These are phyloP conservation scores for Mortierella sp. DNA, from an alignment of 371 early-diverging fungal genomes.

Conservation along the genomic window DNA sequence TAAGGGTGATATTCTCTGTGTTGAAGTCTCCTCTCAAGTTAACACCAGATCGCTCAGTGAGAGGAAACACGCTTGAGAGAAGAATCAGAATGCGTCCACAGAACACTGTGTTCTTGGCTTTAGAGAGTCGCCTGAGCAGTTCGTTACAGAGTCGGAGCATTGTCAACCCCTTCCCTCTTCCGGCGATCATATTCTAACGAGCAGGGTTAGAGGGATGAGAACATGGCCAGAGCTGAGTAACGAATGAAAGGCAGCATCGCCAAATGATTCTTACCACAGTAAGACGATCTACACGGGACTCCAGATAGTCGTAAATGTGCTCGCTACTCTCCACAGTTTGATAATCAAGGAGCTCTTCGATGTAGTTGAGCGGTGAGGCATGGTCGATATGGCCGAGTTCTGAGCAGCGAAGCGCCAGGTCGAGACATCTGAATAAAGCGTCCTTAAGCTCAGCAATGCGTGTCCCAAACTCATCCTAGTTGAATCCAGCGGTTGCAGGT, in stretches of 20 bases:
- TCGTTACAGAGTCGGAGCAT: constrained; percentile 88
- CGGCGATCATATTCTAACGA: constrained; percentile 73
- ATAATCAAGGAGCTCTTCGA: constrained; percentile 77
- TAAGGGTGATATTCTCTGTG: constrained; percentile 67
- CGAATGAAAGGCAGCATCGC: neutral
- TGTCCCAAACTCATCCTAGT: constrained; percentile 34
- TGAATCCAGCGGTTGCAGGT: neutral
- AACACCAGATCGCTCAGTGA: constrained; percentile 87
- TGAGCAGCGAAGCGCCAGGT: constrained; percentile 40
- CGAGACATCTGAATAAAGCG: constrained; percentile 36
- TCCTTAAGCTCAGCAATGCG: constrained; percentile 22
- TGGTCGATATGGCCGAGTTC: constrained; percentile 55
- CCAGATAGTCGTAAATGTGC: constrained; percentile 73
- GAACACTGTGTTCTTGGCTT: constrained; percentile 79
- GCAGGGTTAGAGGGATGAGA: neutral
- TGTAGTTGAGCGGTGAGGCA: constrained; percentile 60
- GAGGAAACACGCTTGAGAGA: constrained; percentile 82
- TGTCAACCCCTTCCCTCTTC: constrained; percentile 82
- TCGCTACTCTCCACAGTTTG: constrained; percentile 72
- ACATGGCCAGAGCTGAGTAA: no score
- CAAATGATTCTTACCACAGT: constrained; percentile 59
- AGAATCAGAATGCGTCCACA: constrained; percentile 88
- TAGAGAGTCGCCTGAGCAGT: constrained; percentile 82
- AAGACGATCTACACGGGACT: constrained; percentile 63
- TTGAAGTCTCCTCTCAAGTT: constrained; percentile 88